Evolutionary conservation across 345 rosid genomes (phyloP), one percentile per base, ranked within the genome.

Genomic region (Camelina laxa): DNA sequence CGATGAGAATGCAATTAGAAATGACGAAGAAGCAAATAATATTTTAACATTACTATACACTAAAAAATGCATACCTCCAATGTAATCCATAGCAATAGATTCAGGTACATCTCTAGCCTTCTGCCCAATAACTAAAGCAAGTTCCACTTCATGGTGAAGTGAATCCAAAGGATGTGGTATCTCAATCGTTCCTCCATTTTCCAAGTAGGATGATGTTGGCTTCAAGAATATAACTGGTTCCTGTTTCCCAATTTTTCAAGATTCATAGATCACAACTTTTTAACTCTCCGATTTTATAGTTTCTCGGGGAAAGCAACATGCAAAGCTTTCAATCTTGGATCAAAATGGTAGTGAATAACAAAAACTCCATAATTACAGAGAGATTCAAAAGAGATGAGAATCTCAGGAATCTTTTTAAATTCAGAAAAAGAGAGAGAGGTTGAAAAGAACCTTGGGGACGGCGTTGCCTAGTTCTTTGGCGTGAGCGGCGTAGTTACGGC

Each of bases 391-490:
- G 2, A 61, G 33, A 39, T 45, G 38, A 27, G 9, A 24, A 64
- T 64, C 54, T 21, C n/a, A 27, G 24, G 2, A 42, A 27, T 27
- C 0, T 4, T 27, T 27, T 27, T 20, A 2, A 15, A 4, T 63
- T 45, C 15, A 12, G 12, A 12, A 53, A 17, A 14, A 36, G 0
- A 11, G 0, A 38, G 30, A 27, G 30, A 27, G 24, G 24, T 21
- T 36, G 74, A 5, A 10, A 5, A 10, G 15, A 55, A 89, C 98
- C 93, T 90, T 90, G 42, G 99, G 97, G 35, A 95, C 93, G 74
- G 99, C 93, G 91, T 95, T 92, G 80, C 98, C 99, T 42, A 95
- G 94, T 27, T 95, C 99, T 77, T 87, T 89, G 78, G 99, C 93
- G 79, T 95, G 99, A 38, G 99, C 97, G 49, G 89, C 91, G 80